Evolutionary conservation across 345 rosid species (phyloP), one percentile per base, ranked within the genome.

Genomic region (Chamaenerion angustifolium): DNA sequence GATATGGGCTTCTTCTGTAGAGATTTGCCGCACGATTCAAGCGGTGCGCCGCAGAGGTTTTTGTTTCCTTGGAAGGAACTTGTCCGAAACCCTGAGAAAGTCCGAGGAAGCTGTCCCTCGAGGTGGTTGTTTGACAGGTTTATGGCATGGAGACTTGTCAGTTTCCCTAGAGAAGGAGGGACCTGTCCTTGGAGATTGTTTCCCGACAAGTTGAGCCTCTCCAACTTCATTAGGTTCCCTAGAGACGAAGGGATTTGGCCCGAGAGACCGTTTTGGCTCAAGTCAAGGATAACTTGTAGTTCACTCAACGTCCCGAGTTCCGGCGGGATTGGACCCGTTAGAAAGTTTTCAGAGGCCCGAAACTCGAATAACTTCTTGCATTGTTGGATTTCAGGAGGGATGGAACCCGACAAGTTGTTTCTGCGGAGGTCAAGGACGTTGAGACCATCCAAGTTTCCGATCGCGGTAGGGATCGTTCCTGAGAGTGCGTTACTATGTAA

Each of bases 81-180:
- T 1, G 44, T 58, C 42, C 76, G 75, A 72, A 83, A 83, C 43
- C 66, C 71, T 13, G 87, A 76, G 58, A 80, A 80, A 11, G 67
- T 53, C 11, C 69, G 51, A 17, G 85, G 88, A 21, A 89, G 52
- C 25, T 71, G 73, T 11, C 97, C 97, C 5, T 70, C 57, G 11
- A 89, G 81, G 62, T 70, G 64, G 69, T 89, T 89, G 54, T 68
- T 67, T 31, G 97, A 89, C 71, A 89, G 68, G 76, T 83, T 78
- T 46, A 89, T 71, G 63, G 57, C 35, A 57, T 72, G 80, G 44
- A 89, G 84, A 67, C 97, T 89, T 3, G 78, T 81, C 65, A 89
- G 78, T 46, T 79, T 79, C 13, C 71, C 77, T 0, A 89, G 80
- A 46, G 80, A 73, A 50, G 57, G 41, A 0, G 95, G 90, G 46